Conservation (phyloP, 176 grass and related monocot genomes). For the Bolboschoenus planiculmis region DNA sequence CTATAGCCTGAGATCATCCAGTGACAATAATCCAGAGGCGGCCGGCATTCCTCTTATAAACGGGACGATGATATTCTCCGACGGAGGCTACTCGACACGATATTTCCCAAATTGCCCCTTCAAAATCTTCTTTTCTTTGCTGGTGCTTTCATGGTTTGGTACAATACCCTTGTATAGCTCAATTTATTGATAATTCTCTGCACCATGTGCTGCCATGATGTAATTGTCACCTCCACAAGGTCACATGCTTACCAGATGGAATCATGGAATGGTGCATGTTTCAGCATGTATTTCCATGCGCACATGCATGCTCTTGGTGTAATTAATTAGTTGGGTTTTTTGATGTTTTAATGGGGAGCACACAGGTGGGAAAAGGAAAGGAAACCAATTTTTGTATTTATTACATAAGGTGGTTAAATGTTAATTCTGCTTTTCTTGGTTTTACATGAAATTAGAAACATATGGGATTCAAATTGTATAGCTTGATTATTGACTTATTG, state of each 20-base stretch:
- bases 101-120: neutral
- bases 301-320: neutral
- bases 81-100: neutral
- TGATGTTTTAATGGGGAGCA: neutral
- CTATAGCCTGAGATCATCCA: slow-evolving; percentile 28
- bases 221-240: neutral
- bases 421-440: neutral
- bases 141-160: neutral
- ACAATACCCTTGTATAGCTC: slow-evolving; percentile 6
- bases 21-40: slow-evolving; percentile 28
- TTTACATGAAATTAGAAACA: neutral
- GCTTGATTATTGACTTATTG: neutral
- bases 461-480: neutral
- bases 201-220: slow-evolving; percentile 6
- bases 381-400: neutral
- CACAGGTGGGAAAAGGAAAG: neutral
- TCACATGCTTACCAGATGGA: neutral
- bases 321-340: neutral
- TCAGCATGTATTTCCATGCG: neutral
- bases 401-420: neutral
- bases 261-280: neutral
- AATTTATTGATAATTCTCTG: neutral
- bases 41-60: neutral
- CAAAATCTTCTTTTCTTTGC: neutral
- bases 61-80: slow-evolving; percentile 20